Conservation (phyloP, 1,139 yeast species). For the Komagataea norvegica region DNA sequence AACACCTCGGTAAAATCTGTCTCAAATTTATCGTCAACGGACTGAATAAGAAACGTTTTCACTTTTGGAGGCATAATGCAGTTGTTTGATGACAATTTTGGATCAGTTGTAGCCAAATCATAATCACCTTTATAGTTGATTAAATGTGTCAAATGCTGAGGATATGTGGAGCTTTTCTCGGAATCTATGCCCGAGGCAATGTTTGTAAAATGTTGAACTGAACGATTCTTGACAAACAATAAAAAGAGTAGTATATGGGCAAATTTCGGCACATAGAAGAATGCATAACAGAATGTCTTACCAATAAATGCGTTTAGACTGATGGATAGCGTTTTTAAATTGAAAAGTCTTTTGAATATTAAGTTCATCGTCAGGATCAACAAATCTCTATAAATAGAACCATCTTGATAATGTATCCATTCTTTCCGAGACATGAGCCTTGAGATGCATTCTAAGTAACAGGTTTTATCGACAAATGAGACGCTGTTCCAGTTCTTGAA, state of each 20-base stretch:
- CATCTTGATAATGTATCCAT: slow-evolving; percentile 39
- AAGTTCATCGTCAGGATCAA: slow-evolving; percentile 53
- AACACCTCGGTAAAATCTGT: slow-evolving; percentile 4
- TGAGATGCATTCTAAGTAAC: slow-evolving; percentile 70
- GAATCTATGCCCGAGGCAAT: slow-evolving; percentile 1
- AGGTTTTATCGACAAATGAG: slow-evolving; percentile 54
- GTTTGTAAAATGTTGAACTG: slow-evolving; percentile 17
- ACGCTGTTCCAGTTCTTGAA: slow-evolving; percentile 29
- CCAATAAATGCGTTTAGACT: slow-evolving; percentile 74
- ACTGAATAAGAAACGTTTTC: slow-evolving; percentile 7
- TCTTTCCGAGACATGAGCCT: slow-evolving; percentile 59
- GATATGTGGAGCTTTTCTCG: not conserved
- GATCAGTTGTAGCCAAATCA: slow-evolving; percentile 9
- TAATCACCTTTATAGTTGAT: slow-evolving; percentile 19
- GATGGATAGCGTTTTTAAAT: slow-evolving; percentile 51
- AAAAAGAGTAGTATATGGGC: slow-evolving; percentile 58
- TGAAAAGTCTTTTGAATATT: slow-evolving; percentile 40
- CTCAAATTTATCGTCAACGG: slow-evolving; percentile 7
- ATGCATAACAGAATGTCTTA: slow-evolving; percentile 67
- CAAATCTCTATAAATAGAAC: slow-evolving; percentile 28
- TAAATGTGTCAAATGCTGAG: slow-evolving; percentile 8
- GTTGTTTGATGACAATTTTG: slow-evolving; percentile 11
- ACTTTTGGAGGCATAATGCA: slow-evolving; percentile 22
- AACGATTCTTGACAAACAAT: slow-evolving; percentile 43
- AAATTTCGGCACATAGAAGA: slow-evolving; percentile 55